A percentile compares a stretch with the other conserved stretches of the same genome.
Evolutionary conservation across 1,284 basidiomycete genomes (phyloP).

Genomic region (Ceratorhiza oryzae-sativae): DNA sequence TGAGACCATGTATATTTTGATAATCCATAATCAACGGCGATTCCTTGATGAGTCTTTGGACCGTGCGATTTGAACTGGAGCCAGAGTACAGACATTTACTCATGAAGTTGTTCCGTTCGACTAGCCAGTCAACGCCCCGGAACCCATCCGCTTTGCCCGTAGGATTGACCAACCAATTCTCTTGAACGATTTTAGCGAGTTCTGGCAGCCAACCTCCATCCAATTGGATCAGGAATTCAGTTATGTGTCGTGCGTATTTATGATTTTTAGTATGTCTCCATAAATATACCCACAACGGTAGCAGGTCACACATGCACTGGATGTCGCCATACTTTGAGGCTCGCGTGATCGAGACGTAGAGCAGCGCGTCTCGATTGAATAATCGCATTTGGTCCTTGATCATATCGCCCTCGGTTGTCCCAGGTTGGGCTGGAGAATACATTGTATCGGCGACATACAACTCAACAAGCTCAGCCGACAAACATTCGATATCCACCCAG

Average conservation of each 20-base stretch:
- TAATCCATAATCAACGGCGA: conserved; percentile 5
- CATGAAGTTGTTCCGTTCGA: conserved; percentile 49
- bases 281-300: conserved; percentile 50
- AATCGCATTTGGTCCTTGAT: conserved; percentile 50
- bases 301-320: conserved; percentile 48
- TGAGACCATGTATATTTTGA: neutral
- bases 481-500: conserved; percentile 41
- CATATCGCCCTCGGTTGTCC: conserved; percentile 46
- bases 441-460: conserved; percentile 44
- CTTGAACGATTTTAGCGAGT: conserved; percentile 41
- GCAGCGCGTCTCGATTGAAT: conserved; percentile 48
- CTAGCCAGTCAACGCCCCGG: conserved; percentile 48
- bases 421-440: neutral
- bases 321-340: conserved; percentile 53
- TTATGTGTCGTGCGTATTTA: conserved; percentile 51
- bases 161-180: conserved; percentile 48
- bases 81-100: conserved; percentile 41
- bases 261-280: conserved; percentile 54
- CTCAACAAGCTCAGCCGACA: conserved; percentile 43
- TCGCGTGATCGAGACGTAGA: conserved; percentile 51
- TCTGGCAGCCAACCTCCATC: conserved; percentile 6
- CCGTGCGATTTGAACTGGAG: neutral
- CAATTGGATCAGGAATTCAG: conserved; percentile 31
- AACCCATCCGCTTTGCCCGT: conserved; percentile 47
- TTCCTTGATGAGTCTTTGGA: neutral